These are phyloP conservation scores for Nicotiana sylvestris DNA, from an alignment of 257 asterid species.

Conservation along the genomic window DNA sequence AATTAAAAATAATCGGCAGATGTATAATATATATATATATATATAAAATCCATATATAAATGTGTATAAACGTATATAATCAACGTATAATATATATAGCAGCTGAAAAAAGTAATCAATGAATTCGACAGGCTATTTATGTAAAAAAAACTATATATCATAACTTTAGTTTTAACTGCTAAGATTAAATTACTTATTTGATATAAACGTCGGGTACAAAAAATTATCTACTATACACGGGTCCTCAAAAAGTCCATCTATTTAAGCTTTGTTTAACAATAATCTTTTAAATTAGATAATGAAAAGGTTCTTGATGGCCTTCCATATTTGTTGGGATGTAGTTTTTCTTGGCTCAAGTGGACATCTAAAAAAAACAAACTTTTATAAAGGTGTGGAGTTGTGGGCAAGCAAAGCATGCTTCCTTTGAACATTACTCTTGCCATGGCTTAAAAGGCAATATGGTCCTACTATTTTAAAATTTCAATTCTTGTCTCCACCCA, in stretches of 20 bases:
- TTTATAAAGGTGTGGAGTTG: not conserved
- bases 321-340: not conserved
- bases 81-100: no score
- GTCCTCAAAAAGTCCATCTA: not conserved
- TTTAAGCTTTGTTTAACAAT: not conserved
- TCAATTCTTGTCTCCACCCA: not conserved
- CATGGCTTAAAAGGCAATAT: not conserved
- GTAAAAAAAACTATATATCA: no score
- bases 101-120: no score
- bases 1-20: no score
- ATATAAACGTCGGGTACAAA: no score
- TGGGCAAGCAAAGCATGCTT: conserved; percentile 15
- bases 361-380: not conserved
- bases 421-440: not conserved
- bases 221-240: no score
- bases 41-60: no score
- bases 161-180: no score
- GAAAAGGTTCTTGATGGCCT: not conserved
- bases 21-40: no score
- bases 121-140: no score
- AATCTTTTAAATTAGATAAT: not conserved
- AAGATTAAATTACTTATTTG: no score
- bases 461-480: conserved; percentile 6
- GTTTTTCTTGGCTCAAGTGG: not conserved
- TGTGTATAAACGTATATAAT: no score